Evolutionary conservation across 257 asterid species (phyloP).

Genomic region (Solanum chilense): DNA sequence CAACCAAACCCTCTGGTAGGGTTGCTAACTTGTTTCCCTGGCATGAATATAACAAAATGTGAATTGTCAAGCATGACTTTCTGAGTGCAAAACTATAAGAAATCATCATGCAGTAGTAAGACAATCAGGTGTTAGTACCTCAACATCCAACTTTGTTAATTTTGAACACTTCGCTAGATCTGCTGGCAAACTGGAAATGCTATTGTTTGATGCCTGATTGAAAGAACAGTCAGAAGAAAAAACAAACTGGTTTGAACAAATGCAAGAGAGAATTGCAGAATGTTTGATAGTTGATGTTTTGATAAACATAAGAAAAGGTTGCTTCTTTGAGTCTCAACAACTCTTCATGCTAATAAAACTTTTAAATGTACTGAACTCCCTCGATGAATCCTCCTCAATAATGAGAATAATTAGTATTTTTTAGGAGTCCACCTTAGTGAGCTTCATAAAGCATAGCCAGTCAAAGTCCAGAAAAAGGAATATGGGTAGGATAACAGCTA

Average conservation of each 20-base stretch:
- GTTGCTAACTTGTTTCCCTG: constrained; percentile 79
- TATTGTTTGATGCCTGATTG: constrained; percentile 84
- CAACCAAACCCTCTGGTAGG: constrained; percentile 47
- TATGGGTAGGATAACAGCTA: neutral
- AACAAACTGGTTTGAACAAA: neutral
- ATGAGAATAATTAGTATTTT: neutral
- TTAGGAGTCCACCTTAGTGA: neutral
- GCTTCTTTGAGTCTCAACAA: neutral
- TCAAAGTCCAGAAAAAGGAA: neutral
- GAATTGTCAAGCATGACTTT: constrained; percentile 1
- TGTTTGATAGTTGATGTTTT: neutral
- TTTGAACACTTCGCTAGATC: constrained; percentile 75
- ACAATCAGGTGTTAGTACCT: constrained; percentile 34
- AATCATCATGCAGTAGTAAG: constrained; percentile 1
- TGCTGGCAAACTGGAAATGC: constrained; percentile 72
- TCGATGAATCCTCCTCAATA: neutral
- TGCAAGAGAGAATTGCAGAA: neutral
- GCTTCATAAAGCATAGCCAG: neutral
- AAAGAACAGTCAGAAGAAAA: neutral
- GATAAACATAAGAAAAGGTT: neutral
- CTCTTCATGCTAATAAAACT: neutral
- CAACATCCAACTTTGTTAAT: constrained; percentile 61
- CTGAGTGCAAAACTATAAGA: neutral
- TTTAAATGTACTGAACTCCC: neutral
- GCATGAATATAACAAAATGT: constrained; percentile 11